phyloP scores from a whole-genome alignment of 2,329 filamentous ascomycete genomes.

The Trichoderma simmonsii region DNA sequence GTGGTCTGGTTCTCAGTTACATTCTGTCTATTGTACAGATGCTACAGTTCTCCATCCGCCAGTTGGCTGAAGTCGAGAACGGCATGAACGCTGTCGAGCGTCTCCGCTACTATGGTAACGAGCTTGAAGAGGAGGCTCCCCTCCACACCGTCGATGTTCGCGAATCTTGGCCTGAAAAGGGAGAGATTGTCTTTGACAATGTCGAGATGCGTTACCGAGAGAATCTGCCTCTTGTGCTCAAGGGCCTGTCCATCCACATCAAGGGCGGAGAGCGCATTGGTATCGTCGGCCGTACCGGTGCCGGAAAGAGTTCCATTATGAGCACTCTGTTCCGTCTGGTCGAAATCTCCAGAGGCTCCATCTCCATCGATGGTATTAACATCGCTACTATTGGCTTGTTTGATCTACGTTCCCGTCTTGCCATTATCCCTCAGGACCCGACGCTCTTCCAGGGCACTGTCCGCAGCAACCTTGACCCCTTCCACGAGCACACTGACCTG shows the following conservation, averaged over 20 bases:
- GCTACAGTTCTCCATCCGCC: slow-evolving; percentile 92
- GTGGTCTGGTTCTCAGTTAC: slow-evolving; percentile 86
- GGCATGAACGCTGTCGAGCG: slow-evolving; percentile 97
- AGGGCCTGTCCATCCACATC: slow-evolving; percentile 69
- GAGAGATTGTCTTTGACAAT: slow-evolving; percentile 72
- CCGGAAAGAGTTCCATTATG: slow-evolving; percentile 83
- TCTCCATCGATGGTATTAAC: slow-evolving; percentile 63
- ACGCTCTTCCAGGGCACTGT: slow-evolving; percentile 80
- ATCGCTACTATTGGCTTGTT: slow-evolving; percentile 72
- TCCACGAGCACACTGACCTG: slow-evolving; percentile 72
- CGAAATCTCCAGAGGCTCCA: slow-evolving; percentile 60
- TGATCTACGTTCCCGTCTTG: slow-evolving; percentile 70
- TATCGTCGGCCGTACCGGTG: slow-evolving; percentile 77
- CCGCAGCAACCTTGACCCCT: slow-evolving; percentile 76
- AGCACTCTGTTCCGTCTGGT: slow-evolving; percentile 75
- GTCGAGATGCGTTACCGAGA: slow-evolving; percentile 77
- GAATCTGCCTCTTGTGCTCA: slow-evolving; percentile 69
- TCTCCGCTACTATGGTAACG: slow-evolving; percentile 81
- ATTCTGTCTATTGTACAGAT: slow-evolving; percentile 91
- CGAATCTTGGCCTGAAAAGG: slow-evolving; percentile 78
- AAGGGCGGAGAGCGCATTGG: slow-evolving; percentile 74
- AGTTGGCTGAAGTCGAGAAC: slow-evolving; percentile 94
- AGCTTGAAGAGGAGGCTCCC: slow-evolving; percentile 86
- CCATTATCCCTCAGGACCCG: slow-evolving; percentile 82
- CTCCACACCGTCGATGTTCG: slow-evolving; percentile 72